Conservation (phyloP, 2,329 filamentous ascomycete genomes). For the Trichoderma citrinoviride region DNA sequence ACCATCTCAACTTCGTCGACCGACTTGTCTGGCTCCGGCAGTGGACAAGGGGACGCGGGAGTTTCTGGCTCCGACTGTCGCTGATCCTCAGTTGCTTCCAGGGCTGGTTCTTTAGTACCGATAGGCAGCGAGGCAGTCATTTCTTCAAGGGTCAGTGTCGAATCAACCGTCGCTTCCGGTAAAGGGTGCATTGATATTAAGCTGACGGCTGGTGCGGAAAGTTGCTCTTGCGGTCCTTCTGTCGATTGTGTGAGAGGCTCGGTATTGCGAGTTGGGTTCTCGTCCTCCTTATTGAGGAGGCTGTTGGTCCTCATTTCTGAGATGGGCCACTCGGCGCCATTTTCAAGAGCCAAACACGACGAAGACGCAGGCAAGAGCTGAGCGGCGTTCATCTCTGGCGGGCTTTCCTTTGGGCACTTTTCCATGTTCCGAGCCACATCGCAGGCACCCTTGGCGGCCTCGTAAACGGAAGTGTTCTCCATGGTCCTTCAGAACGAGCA, state of each 20-base stretch:
- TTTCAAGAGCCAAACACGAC: conserved; percentile 3
- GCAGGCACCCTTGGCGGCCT: background rate
- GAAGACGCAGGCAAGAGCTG: background rate
- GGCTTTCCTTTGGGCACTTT: conserved; percentile 4
- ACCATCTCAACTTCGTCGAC: conserved; percentile 6
- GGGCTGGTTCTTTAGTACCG: background rate
- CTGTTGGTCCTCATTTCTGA: background rate
- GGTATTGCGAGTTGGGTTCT: background rate
- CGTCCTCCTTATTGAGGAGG: background rate
- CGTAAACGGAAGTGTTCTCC: conserved; percentile 4
- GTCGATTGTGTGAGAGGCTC: background rate
- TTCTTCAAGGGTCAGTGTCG: background rate
- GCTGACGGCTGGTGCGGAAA: background rate
- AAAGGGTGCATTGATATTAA: background rate
- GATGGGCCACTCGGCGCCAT: background rate
- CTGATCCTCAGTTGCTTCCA: background rate
- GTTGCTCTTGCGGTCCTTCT: background rate
- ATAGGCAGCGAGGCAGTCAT: background rate
- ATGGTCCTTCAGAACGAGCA: background rate
- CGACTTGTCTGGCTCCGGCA: background rate
- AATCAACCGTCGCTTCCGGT: background rate
- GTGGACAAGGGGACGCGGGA: background rate
- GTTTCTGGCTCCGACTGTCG: background rate
- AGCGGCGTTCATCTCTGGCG: background rate
- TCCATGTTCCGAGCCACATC: background rate